Evolutionary conservation across 306 rosid genomes (phyloP).

Genomic region (Rubus idaeus): DNA sequence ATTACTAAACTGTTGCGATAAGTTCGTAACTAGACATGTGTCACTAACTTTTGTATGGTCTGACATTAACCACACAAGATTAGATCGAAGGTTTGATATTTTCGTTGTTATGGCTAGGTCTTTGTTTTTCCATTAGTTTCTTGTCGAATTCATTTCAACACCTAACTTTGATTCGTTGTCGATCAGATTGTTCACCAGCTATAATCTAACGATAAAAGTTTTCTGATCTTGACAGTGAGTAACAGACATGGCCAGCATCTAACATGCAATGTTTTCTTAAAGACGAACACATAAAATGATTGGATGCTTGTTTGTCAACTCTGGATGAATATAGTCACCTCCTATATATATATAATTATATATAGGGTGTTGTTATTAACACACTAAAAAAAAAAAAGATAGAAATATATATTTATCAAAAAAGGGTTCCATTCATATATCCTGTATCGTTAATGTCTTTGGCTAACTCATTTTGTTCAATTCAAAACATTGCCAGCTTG

Average conservation of each 20-base stretch:
- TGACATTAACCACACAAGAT: too few relatives aligned
- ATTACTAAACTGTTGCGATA: not conserved
- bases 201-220: not conserved
- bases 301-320: constrained; percentile 26
- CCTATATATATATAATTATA: not conserved
- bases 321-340: constrained; percentile 14
- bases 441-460: not conserved
- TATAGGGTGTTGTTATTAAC: too few relatives aligned
- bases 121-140: not conserved
- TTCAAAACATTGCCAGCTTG: not conserved
- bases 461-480: not conserved
- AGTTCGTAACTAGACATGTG: too few relatives aligned
- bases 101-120: not conserved
- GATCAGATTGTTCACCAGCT: not conserved
- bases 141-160: not conserved
- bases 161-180: not conserved
- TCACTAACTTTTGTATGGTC: too few relatives aligned
- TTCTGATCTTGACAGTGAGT: not conserved
- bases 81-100: too few relatives aligned
- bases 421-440: not conserved
- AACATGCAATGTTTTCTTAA: constrained; percentile 44
- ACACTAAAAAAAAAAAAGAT: too few relatives aligned
- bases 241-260: constrained; percentile 2
- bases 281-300: constrained; percentile 42
- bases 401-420: not conserved